Evolutionary conservation across 2,329 filamentous ascomycete genomes (phyloP).

Genomic region (Furcasterigmium sp.): DNA sequence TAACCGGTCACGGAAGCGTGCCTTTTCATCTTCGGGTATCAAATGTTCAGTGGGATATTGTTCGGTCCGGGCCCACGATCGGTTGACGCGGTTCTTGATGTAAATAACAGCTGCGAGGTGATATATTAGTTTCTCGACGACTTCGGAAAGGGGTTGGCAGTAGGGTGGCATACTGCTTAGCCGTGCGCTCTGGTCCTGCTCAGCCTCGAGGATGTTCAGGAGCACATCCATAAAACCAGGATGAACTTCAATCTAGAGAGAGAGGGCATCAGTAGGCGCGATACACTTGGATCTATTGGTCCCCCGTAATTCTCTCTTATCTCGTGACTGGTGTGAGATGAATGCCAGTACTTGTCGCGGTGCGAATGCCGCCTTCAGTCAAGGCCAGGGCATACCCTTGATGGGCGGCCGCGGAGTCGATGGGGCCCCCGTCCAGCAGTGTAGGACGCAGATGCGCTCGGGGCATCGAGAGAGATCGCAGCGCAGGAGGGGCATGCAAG

Average conservation of each 20-base stretch:
- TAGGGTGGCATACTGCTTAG: slow-evolving; percentile 70
- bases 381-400: no score
- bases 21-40: slow-evolving; percentile 86
- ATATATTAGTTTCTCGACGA: no score
- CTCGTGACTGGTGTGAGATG: no score
- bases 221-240: slow-evolving; percentile 87
- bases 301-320: not conserved
- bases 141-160: slow-evolving; percentile 13
- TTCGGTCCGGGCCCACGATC: slow-evolving; percentile 79
- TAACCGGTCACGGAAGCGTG: slow-evolving; percentile 78
- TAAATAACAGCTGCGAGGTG: slow-evolving; percentile 76
- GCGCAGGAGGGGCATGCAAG: slow-evolving; percentile 6
- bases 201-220: slow-evolving; percentile 81
- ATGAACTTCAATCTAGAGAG: slow-evolving; percentile 74
- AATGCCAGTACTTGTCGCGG: no score
- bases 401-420: no score
- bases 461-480: slow-evolving; percentile 3
- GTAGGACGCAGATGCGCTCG: no score
- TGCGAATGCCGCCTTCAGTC: no score
- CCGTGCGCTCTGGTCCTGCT: slow-evolving; percentile 79
- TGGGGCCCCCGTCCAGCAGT: no score
- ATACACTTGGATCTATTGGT: no score
- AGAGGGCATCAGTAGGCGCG: not conserved
- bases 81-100: slow-evolving; percentile 93
- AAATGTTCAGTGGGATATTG: slow-evolving; percentile 66